Evolutionary conservation across 1,284 basidiomycete genomes (phyloP).

Genomic region (Ceratobasidium sp.): DNA sequence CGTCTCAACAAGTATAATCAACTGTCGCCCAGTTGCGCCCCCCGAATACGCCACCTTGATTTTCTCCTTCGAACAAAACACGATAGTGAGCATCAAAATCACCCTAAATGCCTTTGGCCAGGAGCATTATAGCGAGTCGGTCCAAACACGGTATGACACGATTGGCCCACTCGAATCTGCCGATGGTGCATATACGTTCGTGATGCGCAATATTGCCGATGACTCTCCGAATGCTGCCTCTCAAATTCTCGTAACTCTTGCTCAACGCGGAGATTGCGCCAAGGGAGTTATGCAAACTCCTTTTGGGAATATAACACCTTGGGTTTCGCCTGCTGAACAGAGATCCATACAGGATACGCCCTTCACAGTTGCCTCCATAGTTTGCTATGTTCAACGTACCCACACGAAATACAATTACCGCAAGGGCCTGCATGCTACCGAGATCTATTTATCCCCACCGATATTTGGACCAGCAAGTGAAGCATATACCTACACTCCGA

Average conservation of each 20-base stretch:
- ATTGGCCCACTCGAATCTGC: background rate
- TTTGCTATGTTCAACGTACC: conserved; percentile 6
- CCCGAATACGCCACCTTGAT: background rate
- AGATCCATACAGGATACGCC: background rate
- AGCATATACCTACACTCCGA: background rate
- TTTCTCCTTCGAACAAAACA: background rate
- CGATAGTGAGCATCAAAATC: background rate
- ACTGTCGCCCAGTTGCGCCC: conserved; percentile 5
- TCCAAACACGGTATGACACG: background rate
- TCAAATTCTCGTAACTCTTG: background rate
- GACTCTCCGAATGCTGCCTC: background rate
- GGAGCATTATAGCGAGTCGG: background rate
- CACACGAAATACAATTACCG: background rate
- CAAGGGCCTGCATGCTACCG: background rate
- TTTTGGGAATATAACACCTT: background rate
- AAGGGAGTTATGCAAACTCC: conserved; percentile 15
- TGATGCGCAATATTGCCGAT: background rate
- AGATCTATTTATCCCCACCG: background rate
- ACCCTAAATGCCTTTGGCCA: background rate
- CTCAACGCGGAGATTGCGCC: background rate
- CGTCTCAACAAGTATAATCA: background rate
- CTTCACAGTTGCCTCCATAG: background rate
- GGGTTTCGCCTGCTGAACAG: background rate
- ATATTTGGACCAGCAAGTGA: background rate
- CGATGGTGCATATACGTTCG: background rate